phyloP scores from a whole-genome alignment of 129 eudicot genomes.

The Tanacetum coccineum region DNA sequence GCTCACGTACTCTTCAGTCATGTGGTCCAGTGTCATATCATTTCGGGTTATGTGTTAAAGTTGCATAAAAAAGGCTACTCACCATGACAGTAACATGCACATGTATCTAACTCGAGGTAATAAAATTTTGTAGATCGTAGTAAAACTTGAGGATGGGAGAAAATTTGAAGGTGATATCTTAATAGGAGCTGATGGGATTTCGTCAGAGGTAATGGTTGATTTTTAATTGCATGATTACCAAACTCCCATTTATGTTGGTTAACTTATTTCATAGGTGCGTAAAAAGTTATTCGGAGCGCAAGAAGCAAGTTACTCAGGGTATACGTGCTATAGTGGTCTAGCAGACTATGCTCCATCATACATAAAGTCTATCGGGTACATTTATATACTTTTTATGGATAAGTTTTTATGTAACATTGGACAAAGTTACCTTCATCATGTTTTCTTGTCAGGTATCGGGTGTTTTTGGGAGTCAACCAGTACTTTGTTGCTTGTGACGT shows the following conservation, averaged over 20 bases:
- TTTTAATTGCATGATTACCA: neutral
- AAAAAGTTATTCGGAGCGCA: slow-evolving; percentile 36
- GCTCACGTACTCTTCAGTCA: neutral
- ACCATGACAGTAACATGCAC: neutral
- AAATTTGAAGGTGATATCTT: slow-evolving; percentile 36
- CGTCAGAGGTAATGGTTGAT: slow-evolving; percentile 31
- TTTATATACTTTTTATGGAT: neutral
- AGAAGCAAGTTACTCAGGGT: slow-evolving; percentile 39
- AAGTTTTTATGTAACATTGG: neutral
- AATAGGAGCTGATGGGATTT: slow-evolving; percentile 48
- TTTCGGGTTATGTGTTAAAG: too few species aligned
- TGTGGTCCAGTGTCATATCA: too few species aligned
- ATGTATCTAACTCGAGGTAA: slow-evolving; percentile 1
- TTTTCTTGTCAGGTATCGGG: slow-evolving; percentile 30
- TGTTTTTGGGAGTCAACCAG: slow-evolving; percentile 33
- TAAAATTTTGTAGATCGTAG: slow-evolving; percentile 23
- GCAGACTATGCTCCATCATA: slow-evolving; percentile 32
- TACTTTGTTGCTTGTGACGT: slow-evolving; percentile 46
- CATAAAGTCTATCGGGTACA: slow-evolving; percentile 32
- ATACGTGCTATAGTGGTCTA: slow-evolving; percentile 42
- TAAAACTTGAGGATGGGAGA: slow-evolving; percentile 36
- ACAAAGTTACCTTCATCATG: too few species aligned
- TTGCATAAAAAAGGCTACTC: too few species aligned
- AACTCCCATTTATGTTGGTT: neutral
- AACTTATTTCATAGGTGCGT: slow-evolving; percentile 26